Evolutionary conservation across 345 rosid genomes (phyloP).

Genomic region (Syzygium aromaticum): DNA sequence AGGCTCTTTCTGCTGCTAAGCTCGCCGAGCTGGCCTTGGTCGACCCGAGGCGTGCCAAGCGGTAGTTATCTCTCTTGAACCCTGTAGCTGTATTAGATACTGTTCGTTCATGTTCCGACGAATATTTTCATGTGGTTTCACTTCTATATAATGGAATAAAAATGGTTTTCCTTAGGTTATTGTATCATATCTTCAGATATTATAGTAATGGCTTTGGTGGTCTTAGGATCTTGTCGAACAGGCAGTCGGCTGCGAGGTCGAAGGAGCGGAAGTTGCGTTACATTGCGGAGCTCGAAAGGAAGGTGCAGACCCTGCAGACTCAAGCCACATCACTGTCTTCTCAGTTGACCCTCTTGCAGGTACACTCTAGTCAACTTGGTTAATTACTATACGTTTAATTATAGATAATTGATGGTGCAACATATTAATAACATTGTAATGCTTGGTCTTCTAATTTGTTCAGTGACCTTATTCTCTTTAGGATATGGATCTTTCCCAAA

Average conservation of each 20-base stretch:
- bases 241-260: constrained; percentile 88
- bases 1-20: constrained; percentile 82
- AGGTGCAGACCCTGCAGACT: constrained; percentile 74
- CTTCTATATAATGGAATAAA: background rate
- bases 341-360: constrained; percentile 75
- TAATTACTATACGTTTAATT: background rate
- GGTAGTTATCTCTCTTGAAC: constrained; percentile 27
- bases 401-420: background rate
- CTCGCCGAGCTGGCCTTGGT: constrained; percentile 96
- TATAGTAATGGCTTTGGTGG: background rate
- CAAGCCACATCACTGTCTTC: constrained; percentile 82
- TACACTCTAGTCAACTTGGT: constrained; percentile 3
- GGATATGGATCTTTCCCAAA: background rate
- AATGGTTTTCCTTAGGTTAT: background rate
- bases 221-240: constrained; percentile 67
- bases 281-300: constrained; percentile 73
- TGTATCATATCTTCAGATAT: background rate
- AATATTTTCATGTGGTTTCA: background rate
- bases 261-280: constrained; percentile 85
- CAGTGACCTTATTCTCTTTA: background rate
- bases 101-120: background rate
- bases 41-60: constrained; percentile 96
- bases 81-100: background rate
- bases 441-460: background rate
- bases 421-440: background rate